These are phyloP conservation scores for Mycena sp. DNA, from an alignment of 1,284 basidiomycete species.

Conservation along the genomic window DNA sequence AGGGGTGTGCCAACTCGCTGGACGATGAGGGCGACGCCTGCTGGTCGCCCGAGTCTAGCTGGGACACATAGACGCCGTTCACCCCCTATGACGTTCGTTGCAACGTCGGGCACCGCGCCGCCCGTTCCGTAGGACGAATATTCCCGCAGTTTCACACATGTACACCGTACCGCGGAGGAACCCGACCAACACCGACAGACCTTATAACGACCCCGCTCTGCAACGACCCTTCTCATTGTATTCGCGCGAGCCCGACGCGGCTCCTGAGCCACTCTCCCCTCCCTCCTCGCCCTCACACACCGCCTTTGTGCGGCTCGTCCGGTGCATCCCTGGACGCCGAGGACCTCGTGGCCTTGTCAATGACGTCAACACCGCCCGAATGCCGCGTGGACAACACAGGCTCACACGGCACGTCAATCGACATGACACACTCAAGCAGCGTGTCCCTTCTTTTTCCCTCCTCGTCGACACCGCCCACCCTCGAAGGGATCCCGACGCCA, in stretches of 20 bases:
- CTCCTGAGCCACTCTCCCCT: background rate
- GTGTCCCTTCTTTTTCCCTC: no score
- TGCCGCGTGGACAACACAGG: no score
- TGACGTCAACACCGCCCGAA: no score
- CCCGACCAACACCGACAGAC: background rate
- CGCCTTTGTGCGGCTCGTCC: background rate
- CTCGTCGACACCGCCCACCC: background rate
- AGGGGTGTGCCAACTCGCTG: background rate
- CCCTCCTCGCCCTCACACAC: background rate
- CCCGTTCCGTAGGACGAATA: no score
- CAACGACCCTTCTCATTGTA: no score
- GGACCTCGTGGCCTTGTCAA: no score
- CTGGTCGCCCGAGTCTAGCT: no score
- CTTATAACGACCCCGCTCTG: background rate
- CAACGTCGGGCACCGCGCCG: background rate
- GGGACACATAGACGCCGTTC: no score
- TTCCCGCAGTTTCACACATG: no score
- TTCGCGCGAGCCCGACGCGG: no score
- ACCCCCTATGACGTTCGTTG: no score
- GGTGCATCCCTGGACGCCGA: background rate
- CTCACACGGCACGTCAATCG: background rate
- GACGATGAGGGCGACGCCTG: background rate
- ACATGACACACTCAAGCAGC: no score
- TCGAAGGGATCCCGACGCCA: background rate
- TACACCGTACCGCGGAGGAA: background rate